Conservation (phyloP, 2,329 filamentous ascomycete genomes). For the Botryotinia convoluta region DNA sequence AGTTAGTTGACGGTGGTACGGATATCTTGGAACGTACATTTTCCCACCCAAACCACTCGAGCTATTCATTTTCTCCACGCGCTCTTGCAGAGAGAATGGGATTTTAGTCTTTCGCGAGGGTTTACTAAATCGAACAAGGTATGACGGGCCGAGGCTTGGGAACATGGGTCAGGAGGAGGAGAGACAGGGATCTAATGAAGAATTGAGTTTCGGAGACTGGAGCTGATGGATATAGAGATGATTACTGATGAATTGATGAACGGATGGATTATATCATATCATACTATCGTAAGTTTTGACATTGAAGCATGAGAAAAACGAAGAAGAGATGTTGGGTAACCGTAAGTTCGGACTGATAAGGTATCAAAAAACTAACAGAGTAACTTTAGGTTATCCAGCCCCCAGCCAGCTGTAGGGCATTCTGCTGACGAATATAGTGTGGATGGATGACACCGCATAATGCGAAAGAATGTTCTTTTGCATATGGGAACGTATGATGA, state of each 20-base stretch:
- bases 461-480: conserved; percentile 17
- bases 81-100: conserved; percentile 3
- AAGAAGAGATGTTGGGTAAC: background rate
- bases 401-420: conserved; percentile 10
- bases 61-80: conserved; percentile 16
- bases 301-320: background rate
- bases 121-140: background rate
- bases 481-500: conserved; percentile 14
- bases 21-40: background rate
- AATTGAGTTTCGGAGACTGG: background rate
- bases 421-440: conserved; percentile 7
- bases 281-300: background rate
- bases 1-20: background rate
- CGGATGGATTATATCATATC: background rate
- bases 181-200: background rate
- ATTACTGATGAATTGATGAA: background rate
- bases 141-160: conserved; percentile 13
- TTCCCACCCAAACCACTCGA: background rate
- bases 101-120: background rate
- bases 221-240: background rate
- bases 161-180: conserved; percentile 1
- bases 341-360: background rate
- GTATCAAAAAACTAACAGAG: background rate
- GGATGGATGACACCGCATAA: background rate
- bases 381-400: background rate